These are phyloP conservation scores for Psilocybe tampanensis DNA, from an alignment of 768 basidiomycete species.

Conservation along the genomic window DNA sequence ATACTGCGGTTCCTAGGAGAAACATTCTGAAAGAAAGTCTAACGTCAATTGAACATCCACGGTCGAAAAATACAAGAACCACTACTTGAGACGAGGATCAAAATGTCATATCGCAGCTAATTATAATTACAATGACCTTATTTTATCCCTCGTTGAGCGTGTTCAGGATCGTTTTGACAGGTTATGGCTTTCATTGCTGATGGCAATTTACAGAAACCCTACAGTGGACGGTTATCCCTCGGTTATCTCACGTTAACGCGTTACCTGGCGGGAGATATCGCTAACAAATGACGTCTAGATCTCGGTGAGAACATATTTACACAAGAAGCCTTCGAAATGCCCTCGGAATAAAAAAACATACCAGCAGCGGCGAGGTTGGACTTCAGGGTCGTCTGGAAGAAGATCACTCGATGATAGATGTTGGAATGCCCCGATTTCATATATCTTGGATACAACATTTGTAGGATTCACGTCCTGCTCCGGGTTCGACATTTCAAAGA, in stretches of 20 bases:
- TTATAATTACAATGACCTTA: not conserved
- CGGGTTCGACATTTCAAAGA: not conserved
- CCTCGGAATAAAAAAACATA: not conserved
- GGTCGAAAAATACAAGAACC: not conserved
- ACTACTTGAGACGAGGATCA: not conserved
- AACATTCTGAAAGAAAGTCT: not conserved
- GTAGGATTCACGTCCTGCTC: not conserved
- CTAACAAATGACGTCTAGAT: not conserved
- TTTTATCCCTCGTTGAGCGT: not conserved
- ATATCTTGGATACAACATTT: not conserved
- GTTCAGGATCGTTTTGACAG: not conserved
- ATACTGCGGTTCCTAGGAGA: not conserved
- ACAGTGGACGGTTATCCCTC: not conserved
- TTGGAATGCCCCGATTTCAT: not conserved
- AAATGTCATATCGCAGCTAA: not conserved
- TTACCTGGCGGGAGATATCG: not conserved
- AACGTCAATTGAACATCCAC: not conserved
- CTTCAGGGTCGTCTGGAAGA: not conserved
- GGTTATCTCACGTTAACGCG: not conserved
- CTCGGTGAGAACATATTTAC: not conserved
- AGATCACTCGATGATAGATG: not conserved
- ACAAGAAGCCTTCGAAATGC: not conserved
- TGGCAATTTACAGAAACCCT: not conserved
- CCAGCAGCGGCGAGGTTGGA: not conserved
- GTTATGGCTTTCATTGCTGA: not conserved